These are phyloP conservation scores for Alternaria tenuissima DNA, from an alignment of 2,329 filamentous ascomycete genomes.

Conservation along the genomic window DNA sequence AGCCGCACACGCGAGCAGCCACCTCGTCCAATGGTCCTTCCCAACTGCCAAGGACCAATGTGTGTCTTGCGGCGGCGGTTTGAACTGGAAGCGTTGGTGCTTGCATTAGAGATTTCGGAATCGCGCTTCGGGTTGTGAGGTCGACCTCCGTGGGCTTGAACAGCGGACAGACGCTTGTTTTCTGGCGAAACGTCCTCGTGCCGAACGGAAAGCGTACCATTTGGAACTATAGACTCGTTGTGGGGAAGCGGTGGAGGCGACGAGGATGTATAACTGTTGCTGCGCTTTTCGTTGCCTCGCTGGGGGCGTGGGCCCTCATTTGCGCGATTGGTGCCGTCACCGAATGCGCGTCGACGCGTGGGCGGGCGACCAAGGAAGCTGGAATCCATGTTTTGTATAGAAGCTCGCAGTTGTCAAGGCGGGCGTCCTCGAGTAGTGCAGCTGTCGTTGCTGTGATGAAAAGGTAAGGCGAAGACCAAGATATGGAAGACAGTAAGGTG, in stretches of 20 bases:
- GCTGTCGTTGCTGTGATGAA: slow-evolving; percentile 18
- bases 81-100: slow-evolving; percentile 60
- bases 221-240: slow-evolving; percentile 56
- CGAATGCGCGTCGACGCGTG: slow-evolving; percentile 43
- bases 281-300: slow-evolving; percentile 31
- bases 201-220: slow-evolving; percentile 54
- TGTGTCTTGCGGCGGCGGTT: slow-evolving; percentile 70
- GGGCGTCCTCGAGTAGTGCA: slow-evolving; percentile 13
- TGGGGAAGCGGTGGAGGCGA: slow-evolving; percentile 47
- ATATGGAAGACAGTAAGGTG: slow-evolving; percentile 38
- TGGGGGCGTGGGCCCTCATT: slow-evolving; percentile 38
- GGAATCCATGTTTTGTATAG: slow-evolving; percentile 40
- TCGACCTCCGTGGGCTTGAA: slow-evolving; percentile 56
- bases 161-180: slow-evolving; percentile 63
- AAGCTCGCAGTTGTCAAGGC: slow-evolving; percentile 17
- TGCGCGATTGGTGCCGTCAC: slow-evolving; percentile 44
- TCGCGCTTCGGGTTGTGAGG: slow-evolving; percentile 59
- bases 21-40: slow-evolving; percentile 86
- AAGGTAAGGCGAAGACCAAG: slow-evolving; percentile 25
- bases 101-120: slow-evolving; percentile 64
- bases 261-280: slow-evolving; percentile 24
- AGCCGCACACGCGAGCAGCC: slow-evolving; percentile 88
- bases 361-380: slow-evolving; percentile 40
- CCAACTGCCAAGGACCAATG: slow-evolving; percentile 93
- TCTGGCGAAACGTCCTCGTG: slow-evolving; percentile 51